Percentiles rank a stretch among this genome's conserved stretches.
Conservation (phyloP, 78 protist species). For the Dictyostelium citrinum region DNA sequence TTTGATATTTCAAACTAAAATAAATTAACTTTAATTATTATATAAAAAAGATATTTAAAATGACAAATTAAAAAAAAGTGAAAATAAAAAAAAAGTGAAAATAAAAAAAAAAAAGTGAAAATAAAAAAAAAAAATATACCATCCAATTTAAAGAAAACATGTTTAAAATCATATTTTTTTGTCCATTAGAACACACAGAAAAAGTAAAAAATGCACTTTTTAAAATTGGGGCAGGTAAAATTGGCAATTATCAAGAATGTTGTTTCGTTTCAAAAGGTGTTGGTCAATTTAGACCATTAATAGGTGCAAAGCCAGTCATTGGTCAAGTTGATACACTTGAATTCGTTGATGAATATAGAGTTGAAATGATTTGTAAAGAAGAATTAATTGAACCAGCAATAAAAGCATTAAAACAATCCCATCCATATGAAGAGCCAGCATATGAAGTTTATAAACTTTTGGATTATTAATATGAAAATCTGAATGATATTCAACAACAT, state of each 20-base stretch:
- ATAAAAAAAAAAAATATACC: no score
- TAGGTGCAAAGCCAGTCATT: neutral
- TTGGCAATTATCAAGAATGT: conserved; percentile 32
- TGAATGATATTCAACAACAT: no score
- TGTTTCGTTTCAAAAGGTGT: neutral
- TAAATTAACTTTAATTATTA: no score
- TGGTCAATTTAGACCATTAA: neutral
- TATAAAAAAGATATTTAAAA: no score
- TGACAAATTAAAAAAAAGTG: no score
- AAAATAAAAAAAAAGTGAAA: no score
- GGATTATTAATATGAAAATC: neutral
- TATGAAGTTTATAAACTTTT: neutral
- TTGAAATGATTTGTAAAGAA: conserved; percentile 28
- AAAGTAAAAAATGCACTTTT: neutral
- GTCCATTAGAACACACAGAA: neutral
- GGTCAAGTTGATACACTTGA: neutral
- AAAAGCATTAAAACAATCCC: conserved; percentile 12
- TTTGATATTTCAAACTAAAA: no score
- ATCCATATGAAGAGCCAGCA: conserved; percentile 40
- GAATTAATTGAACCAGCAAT: neutral
- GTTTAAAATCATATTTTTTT: neutral
- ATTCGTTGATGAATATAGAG: conserved; percentile 12
- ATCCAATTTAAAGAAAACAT: no score
- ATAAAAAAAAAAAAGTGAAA: no score
- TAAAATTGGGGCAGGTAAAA: neutral